Evolutionary conservation across 139 green algal species (phyloP), one percentile per base, ranked within the genome.

Genomic region (Chlamydomonas sp.): DNA sequence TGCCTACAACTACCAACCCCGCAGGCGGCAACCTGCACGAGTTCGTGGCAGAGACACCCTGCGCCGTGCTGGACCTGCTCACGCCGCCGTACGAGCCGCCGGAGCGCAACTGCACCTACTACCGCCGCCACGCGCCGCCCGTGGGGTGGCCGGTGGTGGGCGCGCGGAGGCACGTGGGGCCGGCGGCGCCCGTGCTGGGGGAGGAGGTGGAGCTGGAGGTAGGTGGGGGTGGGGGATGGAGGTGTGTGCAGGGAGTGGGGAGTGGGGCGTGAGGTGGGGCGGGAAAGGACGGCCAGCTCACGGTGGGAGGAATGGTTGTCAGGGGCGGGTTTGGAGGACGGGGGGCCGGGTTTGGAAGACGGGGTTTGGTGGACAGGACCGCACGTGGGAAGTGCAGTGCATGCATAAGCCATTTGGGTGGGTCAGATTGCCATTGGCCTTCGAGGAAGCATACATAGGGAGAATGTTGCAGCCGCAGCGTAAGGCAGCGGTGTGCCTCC

Each of bases 41-140:
- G 60, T 98, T 99, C 88, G 95, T 91, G 0, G 97, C 97, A 0
- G 71, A 98, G 64, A 97, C 95, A 5, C 85, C 94, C 20, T 97
- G 93, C 76, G 97, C 97, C 0, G 94, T 99, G 74, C 91, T 99
- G 85, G 97, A 99, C 89, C 91, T 99, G 60, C 92, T 99, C 3
- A 92, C 94, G 7, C 97, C 97, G 3, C 97, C 97, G 4, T 99
- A 99, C 85, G 88, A 61, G 86, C 86, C 62, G 77, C 86, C 88
- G 64, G 91, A 93, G 1, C 91, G 96, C 4, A 93, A 97, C 90
- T 99, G 97, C 87, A 98, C 93, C 49, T 99, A 99, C 85, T 99
- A 97, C 84, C 81, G 85, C 1, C 83, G 95, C 77, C 89, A 88
- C 15, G 15, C 15, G 58, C 82, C 71, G 60, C 5, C 71, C 58